Evolutionary conservation across 164 flowering plant species (phyloP), one percentile per base, ranked within the genome.

Genomic region (Tetracentron sinense): DNA sequence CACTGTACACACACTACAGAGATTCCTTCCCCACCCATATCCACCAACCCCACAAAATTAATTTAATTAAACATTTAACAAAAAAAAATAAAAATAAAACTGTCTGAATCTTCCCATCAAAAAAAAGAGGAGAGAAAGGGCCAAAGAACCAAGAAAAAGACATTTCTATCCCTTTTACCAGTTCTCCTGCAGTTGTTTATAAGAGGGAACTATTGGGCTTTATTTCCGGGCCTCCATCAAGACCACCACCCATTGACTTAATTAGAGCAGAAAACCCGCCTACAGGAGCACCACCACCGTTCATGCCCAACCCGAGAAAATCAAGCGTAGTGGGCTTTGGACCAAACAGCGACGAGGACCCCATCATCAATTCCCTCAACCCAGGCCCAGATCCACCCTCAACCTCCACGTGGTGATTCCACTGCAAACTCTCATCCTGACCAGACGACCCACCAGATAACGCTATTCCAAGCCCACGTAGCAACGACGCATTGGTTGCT

Each of bases 281-380:
- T 27, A 60, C 68, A 5, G 88, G 71, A 65, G 72, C 66, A 10
- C 84, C 83, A 35, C 85, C 81, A 30, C 80, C 84, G 2, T 83
- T 86, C 78, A 84, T 81, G 7, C 97, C 92, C 57, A 90, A 51
- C 22, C 97, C 97, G 1, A 90, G 81, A n/a, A n/a, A n/a, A n/a
- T n/a, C n/a, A n/a, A n/a, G n/a, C n/a, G n/a, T n/a, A n/a, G n/a
- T n/a, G n/a, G 81, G 86, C 72, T 81, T 84, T 1, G 90, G 81
- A 44, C 86, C 86, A 61, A 82, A 87, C 55, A 82, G 46, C 2
- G 85, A 71, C 11, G 89, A 72, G 33, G 74, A 76, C 54, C 82
- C 90, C 79, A 81, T 73, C 91, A 87, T 85, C 58, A 84, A 59
- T 44, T 82, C 90, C 54, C 81, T 81, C 71, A 81, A 67, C 16